Evolutionary conservation across 345 rosid species (phyloP), one percentile per base, ranked within the genome.

Genomic region (Jatropha curcas): DNA sequence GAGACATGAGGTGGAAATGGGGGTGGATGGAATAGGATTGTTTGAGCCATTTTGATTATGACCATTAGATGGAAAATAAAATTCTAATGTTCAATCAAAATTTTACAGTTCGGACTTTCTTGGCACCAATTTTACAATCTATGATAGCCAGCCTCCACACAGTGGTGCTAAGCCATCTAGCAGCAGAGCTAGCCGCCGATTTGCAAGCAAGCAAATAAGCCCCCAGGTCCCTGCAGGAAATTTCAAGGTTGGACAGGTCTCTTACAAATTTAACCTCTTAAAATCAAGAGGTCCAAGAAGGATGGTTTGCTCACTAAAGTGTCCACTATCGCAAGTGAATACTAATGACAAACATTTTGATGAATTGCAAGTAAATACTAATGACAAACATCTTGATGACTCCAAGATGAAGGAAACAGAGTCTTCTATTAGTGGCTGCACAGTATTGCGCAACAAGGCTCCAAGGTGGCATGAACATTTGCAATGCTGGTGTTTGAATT

Each of bases 221-320:
- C 98, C 98, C 63, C 97, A 94, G 77, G 87, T 92, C 69, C 85
- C 98, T 3, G 90, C 97, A 7, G 97, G 97, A 27, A 94, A 88
- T 86, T 94, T 89, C 70, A 90, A 90, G 80, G 87, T 90, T 0
- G 98, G 98, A 46, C 90, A 89, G 43, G 86, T 94, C 45, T 82
- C 92, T 17, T 94, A 94, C 83, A 94, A 94, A 82, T 94, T 92
- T 81, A 94, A 94, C 82, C 88, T 94, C 68, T 79, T 94, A 73
- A 94, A 94, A 76, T 94, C 98, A 64, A 88, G 98, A 80, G 97
- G 98, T 76, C 98, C 98, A 2, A 88, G 98, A 83, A 92, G 98
- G 81, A 94, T 94, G 97, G 79, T 92, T 51, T 92, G 90, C 86
- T 84, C 92, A 9, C 75, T 92, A 56, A 84, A 79, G 30, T 86